Percentiles rank a stretch among this genome's conserved stretches.
Conservation (phyloP, 345 rosid genomes). For the Acer campestre region DNA sequence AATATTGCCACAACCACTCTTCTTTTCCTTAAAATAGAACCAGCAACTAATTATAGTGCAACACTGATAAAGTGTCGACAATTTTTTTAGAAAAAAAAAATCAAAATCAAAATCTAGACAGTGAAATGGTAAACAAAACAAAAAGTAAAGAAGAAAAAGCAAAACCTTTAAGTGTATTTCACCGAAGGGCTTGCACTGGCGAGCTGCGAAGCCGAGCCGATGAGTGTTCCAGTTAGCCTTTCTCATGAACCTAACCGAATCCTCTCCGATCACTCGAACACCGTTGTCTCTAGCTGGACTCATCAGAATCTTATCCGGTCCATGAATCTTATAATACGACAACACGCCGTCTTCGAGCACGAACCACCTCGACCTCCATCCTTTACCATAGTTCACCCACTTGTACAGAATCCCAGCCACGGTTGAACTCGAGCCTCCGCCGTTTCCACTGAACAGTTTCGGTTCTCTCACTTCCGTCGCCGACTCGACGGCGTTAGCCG, state of each 20-base stretch:
- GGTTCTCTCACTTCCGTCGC: conserved; percentile 44
- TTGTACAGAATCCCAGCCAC: conserved; percentile 87
- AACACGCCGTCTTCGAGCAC: conserved; percentile 80
- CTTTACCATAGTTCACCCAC: conserved; percentile 97
- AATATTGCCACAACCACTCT: background rate
- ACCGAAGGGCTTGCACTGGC: conserved; percentile 82
- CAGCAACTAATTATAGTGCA: background rate
- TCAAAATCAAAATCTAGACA: background rate
- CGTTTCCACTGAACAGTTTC: conserved; percentile 45
- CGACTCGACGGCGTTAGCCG: conserved; percentile 21
- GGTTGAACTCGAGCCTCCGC: conserved; percentile 41
- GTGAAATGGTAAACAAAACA: background rate
- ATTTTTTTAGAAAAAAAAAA: background rate
- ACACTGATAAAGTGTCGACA: background rate
- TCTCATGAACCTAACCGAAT: conserved; percentile 72
- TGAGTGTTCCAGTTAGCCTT: conserved; percentile 64
- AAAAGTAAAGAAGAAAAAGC: background rate
- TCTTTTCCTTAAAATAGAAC: conserved; percentile 6
- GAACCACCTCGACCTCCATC: conserved; percentile 95
- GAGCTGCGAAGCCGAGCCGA: conserved; percentile 31
- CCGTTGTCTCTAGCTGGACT: conserved; percentile 66
- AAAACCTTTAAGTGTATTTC: conserved; percentile 94
- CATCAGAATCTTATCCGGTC: conserved; percentile 83
- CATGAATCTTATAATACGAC: conserved; percentile 90
- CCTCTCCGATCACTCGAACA: conserved; percentile 81